These are phyloP conservation scores for Pisolithus albus DNA, from an alignment of 768 basidiomycete genomes.

Conservation along the genomic window DNA sequence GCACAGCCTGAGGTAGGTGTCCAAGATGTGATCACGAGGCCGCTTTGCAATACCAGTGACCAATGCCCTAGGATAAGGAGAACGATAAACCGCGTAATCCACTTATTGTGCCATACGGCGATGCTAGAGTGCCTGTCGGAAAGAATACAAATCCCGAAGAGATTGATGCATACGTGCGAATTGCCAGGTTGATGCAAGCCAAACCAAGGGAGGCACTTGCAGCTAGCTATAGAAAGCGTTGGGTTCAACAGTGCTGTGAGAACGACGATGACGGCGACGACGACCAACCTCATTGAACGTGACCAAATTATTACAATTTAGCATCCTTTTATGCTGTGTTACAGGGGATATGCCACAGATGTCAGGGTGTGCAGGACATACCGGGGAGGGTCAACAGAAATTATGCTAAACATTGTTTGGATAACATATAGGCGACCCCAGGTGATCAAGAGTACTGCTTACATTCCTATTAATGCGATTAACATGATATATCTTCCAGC, in stretches of 20 bases:
- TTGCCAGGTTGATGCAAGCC: constrained; percentile 41
- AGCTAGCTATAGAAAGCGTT: constrained; percentile 26
- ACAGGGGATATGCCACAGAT: not conserved
- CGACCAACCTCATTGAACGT: constrained; percentile 38
- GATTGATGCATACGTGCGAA: constrained; percentile 33
- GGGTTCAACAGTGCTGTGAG: not conserved
- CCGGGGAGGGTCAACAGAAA: constrained; percentile 34
- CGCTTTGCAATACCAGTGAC: constrained; percentile 63
- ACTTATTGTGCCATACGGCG: constrained; percentile 60
- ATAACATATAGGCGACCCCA: not conserved
- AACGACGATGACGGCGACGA: constrained; percentile 3
- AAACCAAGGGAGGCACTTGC: constrained; percentile 39
- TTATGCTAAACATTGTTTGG: constrained; percentile 10
- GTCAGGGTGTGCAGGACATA: constrained; percentile 13
- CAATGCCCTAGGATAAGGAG: constrained; percentile 63
- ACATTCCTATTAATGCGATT: constrained; percentile 44
- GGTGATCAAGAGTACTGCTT: constrained; percentile 8
- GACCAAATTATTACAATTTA: constrained; percentile 43
- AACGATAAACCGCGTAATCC: constrained; percentile 43
- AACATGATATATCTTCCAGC: constrained; percentile 38
- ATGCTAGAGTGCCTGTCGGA: constrained; percentile 32
- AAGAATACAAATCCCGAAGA: not conserved
- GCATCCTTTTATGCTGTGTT: constrained; percentile 16
- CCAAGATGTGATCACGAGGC: constrained; percentile 56
- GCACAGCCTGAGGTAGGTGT: constrained; percentile 41